These are phyloP conservation scores for Coemansia sp. DNA, from an alignment of 371 early-diverging fungal genomes.

Conservation along the genomic window DNA sequence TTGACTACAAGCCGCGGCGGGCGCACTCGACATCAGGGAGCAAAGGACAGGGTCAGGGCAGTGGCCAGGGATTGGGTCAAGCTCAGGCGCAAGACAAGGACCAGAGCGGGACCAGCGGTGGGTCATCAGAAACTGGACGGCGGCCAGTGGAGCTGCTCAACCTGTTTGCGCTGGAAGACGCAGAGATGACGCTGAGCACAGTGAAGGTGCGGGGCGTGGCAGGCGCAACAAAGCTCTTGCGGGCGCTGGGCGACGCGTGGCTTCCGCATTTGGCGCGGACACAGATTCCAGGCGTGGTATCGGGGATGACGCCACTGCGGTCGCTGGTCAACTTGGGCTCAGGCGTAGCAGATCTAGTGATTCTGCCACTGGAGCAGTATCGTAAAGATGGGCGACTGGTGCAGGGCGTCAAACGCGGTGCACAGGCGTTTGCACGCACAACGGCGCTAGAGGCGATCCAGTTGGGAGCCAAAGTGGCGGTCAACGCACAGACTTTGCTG, in stretches of 20 bases:
- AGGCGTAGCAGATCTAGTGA: conserved; percentile 89
- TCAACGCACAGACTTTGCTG: conserved; percentile 86
- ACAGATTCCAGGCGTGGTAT: conserved; percentile 84
- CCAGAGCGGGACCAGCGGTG: neutral
- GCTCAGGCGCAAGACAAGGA: neutral
- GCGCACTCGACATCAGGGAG: conserved; percentile 62
- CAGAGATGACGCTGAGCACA: conserved; percentile 75
- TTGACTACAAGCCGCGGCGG: conserved; percentile 96
- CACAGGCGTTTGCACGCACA: conserved; percentile 82
- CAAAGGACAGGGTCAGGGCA: neutral
- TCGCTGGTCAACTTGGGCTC: conserved; percentile 86
- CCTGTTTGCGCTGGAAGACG: conserved; percentile 88
- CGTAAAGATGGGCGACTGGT: conserved; percentile 87
- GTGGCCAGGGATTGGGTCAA: neutral
- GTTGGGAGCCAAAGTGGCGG: conserved; percentile 82
- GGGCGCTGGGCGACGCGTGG: conserved; percentile 74
- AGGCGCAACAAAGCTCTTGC: conserved; percentile 63
- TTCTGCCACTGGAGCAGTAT: conserved; percentile 92
- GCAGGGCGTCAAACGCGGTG: conserved; percentile 80
- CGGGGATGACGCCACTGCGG: conserved; percentile 88
- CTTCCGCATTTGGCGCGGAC: conserved; percentile 86
- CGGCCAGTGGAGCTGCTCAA: conserved; percentile 88
- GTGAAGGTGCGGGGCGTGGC: conserved; percentile 76
- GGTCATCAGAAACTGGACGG: conserved; percentile 46
- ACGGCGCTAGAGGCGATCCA: conserved; percentile 90